A percentile compares a stretch with the other conserved stretches of the same genome.
Conservation (phyloP, 208 protist species). For the Crithidia sp. region DNA sequence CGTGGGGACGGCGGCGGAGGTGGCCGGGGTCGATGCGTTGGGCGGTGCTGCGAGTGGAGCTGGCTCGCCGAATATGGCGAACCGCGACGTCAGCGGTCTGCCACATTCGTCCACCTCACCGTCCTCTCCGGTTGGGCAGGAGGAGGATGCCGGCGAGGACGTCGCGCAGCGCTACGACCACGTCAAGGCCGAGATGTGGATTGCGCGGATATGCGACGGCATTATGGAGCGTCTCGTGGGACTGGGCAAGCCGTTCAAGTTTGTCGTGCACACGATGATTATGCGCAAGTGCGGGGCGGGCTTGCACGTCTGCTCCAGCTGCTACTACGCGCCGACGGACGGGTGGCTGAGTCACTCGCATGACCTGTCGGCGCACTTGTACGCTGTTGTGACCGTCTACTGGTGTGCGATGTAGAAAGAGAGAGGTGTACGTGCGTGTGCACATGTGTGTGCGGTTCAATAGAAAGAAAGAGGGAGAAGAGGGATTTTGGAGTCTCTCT, state of each 20-base stretch:
- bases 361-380: slow-evolving; percentile 84
- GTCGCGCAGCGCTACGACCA: slow-evolving; percentile 84
- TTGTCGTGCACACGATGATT: slow-evolving; percentile 78
- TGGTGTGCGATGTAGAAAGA: slow-evolving; percentile 75
- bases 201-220: slow-evolving; percentile 83
- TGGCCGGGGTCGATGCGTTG: slow-evolving; percentile 13
- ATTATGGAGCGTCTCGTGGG: slow-evolving; percentile 82
- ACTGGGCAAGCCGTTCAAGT: slow-evolving; percentile 88
- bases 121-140: not conserved
- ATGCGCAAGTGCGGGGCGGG: slow-evolving; percentile 87
- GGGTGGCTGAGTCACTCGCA: slow-evolving; percentile 87
- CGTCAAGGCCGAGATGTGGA: slow-evolving; percentile 71
- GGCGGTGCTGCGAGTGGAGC: not conserved
- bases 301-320: slow-evolving; percentile 86
- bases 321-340: slow-evolving; percentile 79
- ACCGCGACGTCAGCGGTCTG: not conserved
- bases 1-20: slow-evolving; percentile 31
- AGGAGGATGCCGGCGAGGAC: slow-evolving; percentile 37
- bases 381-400: slow-evolving; percentile 85
- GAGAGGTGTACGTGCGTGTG: not conserved
- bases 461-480: slow-evolving; percentile 5
- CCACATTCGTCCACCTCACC: not conserved
- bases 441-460: not conserved
- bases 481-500: too few relatives aligned
- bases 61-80: not conserved